phyloP scores from a whole-genome alignment of 2,329 filamentous ascomycete genomes.

The Talaromyces marneffei region DNA sequence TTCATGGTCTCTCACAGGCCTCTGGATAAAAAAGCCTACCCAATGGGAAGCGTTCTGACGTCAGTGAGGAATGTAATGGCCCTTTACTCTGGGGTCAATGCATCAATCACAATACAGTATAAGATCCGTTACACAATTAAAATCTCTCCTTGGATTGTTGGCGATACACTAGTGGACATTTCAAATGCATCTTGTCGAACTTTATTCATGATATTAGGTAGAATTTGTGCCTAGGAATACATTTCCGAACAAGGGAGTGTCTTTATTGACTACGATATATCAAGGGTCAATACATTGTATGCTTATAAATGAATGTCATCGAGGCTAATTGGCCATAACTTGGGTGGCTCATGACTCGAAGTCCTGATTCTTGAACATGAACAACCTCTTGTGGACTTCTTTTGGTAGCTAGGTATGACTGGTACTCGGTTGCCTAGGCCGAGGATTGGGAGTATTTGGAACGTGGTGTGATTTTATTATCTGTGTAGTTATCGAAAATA shows the following conservation, averaged over 20 bases:
- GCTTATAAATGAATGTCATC: not conserved
- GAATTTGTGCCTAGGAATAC: not conserved
- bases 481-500: too few relatives aligned
- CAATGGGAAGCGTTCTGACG: not conserved
- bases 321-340: too few relatives aligned
- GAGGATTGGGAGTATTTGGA: too few relatives aligned
- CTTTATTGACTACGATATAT: not conserved
- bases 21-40: not conserved
- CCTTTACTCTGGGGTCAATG: slow-evolving; percentile 4
- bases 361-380: not conserved
- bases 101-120: not conserved
- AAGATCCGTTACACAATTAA: not conserved
- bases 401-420: too few relatives aligned
- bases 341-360: not conserved
- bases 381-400: not conserved
- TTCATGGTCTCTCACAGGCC: not conserved
- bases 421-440: too few relatives aligned
- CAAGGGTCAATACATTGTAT: not conserved
- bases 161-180: not conserved
- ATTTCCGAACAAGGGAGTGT: too few relatives aligned
- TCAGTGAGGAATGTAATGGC: slow-evolving; percentile 3
- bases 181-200: not conserved
- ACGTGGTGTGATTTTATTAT: too few relatives aligned
- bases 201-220: too few relatives aligned
- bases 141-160: not conserved